These are phyloP conservation scores for Vanrija sp. DNA, from an alignment of 1,284 basidiomycete species.

Conservation along the genomic window DNA sequence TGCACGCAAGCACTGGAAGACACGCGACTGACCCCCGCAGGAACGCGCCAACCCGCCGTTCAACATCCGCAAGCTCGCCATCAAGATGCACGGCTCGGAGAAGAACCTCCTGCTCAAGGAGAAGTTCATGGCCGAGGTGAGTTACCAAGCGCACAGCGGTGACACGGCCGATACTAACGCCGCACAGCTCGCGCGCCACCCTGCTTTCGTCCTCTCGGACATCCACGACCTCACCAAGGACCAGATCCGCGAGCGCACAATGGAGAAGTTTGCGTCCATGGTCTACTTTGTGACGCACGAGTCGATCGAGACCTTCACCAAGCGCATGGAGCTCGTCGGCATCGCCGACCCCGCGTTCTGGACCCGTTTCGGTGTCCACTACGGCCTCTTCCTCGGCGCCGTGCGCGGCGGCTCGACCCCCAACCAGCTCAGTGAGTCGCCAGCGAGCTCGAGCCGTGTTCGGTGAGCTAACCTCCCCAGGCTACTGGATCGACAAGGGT, in stretches of 20 bases:
- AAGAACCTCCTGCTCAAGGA: slow-evolving; percentile 47
- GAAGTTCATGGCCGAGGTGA: slow-evolving; percentile 54
- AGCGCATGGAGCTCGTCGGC: slow-evolving; percentile 52
- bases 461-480: slow-evolving; percentile 26
- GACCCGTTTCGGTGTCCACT: slow-evolving; percentile 57
- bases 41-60: slow-evolving; percentile 54
- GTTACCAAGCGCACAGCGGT: background rate
- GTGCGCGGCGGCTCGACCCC: slow-evolving; percentile 48
- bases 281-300: slow-evolving; percentile 53
- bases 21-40: slow-evolving; percentile 14
- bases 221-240: slow-evolving; percentile 57
- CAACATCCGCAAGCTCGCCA: slow-evolving; percentile 50
- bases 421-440: slow-evolving; percentile 43
- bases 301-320: slow-evolving; percentile 52
- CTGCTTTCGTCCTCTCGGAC: slow-evolving; percentile 55
- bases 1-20: too few species aligned
- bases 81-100: slow-evolving; percentile 48
- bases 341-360: slow-evolving; percentile 56
- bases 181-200: slow-evolving; percentile 50
- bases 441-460: slow-evolving; percentile 6
- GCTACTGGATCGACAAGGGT: slow-evolving; percentile 57
- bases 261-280: slow-evolving; percentile 52
- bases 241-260: slow-evolving; percentile 53
- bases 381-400: slow-evolving; percentile 55
- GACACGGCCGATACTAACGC: slow-evolving; percentile 1